These are phyloP conservation scores for Cavenderia fasciculata DNA, from an alignment of 78 protist genomes.

Conservation along the genomic window DNA sequence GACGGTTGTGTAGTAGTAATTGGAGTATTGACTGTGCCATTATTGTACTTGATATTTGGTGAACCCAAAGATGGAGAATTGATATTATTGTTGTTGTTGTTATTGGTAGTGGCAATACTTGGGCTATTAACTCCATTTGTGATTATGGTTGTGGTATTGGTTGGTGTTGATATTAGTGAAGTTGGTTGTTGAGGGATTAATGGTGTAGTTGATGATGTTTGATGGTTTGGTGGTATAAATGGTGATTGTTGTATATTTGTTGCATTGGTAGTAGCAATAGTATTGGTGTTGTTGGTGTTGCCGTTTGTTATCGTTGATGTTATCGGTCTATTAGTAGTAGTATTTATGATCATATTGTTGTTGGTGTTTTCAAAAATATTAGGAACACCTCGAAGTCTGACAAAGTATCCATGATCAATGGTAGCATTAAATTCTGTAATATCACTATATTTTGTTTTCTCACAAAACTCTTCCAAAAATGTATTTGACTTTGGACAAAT, in stretches of 20 bases:
- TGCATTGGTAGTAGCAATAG: not conserved
- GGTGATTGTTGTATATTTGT: not conserved
- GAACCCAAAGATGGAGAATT: not conserved
- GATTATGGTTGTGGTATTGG: constrained; percentile 15
- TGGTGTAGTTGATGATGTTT: not conserved
- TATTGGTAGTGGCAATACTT: not conserved
- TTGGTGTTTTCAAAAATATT: not conserved
- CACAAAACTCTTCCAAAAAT: not conserved
- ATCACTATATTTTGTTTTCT: not conserved
- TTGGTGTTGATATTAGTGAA: not conserved
- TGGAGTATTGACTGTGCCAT: too few relatives aligned
- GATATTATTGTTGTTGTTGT: not conserved
- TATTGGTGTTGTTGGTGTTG: not conserved
- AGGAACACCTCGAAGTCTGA: constrained; percentile 16
- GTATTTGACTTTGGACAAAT: constrained; percentile 40
- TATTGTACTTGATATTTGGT: too few relatives aligned
- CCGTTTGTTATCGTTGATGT: not conserved
- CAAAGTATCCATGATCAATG: not conserved
- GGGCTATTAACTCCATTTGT: not conserved
- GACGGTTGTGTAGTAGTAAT: too few relatives aligned
- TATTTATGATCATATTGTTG: not conserved
- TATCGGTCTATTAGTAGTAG: not conserved
- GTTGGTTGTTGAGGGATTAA: not conserved
- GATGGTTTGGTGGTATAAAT: not conserved
- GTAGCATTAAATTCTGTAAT: not conserved